Base-by-base conservation (phyloP, 129 eudicot species). In the Logfia minima region DNA sequence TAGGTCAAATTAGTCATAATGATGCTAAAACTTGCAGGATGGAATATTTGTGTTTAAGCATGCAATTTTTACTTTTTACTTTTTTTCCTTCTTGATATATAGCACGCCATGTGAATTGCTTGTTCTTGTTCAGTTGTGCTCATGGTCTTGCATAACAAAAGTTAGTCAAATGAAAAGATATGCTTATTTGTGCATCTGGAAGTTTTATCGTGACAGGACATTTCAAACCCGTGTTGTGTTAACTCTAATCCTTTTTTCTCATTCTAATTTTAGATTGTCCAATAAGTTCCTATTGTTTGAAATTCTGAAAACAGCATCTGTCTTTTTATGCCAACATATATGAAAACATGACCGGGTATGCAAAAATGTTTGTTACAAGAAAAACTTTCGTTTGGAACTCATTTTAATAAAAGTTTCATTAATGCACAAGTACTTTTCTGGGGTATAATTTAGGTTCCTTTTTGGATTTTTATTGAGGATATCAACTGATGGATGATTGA, bases 1-100 rank as follows among this genome's bases (percentile, higher is more conserved):
- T 4, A n/a, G 75, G 75, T 80, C 84, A 80, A 80, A 71, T 75
- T 26, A 59, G 56, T 75, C 66, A 80, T 68, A 51, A 58, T 68
- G 80, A 80, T 74, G 2, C 29, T 26, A 29, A 70, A 67, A 48
- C 16, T 78, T 41, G 34, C 7, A 3, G 18, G 28, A 18, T 80
- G 75, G 63, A 66, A 55, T 72, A 56, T 79, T 24, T 56, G 51
- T 56, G 31, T 53, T 68, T 72, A 79, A 72, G 73, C 78, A 79
- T 79, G 79, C 79, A 66, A 73, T 28, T 6, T 65, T 35, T 18
- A 48, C 19, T 58, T 68, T 56, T 4, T 29, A 23, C 70, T 28
- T 41, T 70, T 69, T n/a, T 48, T 14, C n/a, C 6, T 51, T 32
- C 21, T 79, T 74, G 70, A 77, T 45, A 43, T 52, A 77, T 45